Evolutionary conservation across 106 monocot genomes (phyloP).

Genomic region (Xerophyta viscosa): DNA sequence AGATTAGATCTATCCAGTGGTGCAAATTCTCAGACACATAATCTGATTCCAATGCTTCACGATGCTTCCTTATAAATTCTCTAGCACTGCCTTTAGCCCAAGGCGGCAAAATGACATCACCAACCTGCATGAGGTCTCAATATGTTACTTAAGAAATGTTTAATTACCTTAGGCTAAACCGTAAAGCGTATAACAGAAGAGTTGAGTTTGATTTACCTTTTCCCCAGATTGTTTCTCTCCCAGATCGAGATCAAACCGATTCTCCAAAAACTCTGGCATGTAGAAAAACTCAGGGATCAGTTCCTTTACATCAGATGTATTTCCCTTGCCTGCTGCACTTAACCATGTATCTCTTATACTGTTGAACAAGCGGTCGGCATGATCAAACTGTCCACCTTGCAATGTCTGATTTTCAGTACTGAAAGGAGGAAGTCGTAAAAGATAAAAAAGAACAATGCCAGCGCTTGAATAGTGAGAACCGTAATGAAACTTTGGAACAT

Average conservation of each 20-base stretch:
- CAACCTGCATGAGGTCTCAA: conserved; percentile 40
- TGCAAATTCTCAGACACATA: conserved; percentile 98
- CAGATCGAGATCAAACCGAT: conserved; percentile 76
- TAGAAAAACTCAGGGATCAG: conserved; percentile 97
- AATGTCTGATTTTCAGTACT: conserved; percentile 89
- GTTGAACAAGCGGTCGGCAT: conserved; percentile 94
- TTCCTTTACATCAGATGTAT: conserved; percentile 98
- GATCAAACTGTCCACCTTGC: conserved; percentile 97
- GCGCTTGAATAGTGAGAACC: conserved; percentile 99
- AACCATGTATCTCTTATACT: conserved; percentile 87
- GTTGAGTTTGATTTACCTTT: conserved; percentile 62
- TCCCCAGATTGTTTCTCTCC: conserved; percentile 99
- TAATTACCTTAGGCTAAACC: no score
- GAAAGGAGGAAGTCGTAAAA: conserved; percentile 83
- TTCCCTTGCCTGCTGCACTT: conserved; percentile 93
- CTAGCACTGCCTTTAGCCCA: conserved; percentile 91
- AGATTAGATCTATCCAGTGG: conserved; percentile 99
- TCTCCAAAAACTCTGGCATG: conserved; percentile 92
- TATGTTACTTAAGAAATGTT: no score
- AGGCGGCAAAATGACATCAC: conserved; percentile 84
- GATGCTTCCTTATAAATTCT: conserved; percentile 93
- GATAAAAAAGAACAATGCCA: conserved; percentile 97
- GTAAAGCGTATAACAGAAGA: no score
- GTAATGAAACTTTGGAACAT: conserved; percentile 98
- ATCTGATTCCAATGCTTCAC: conserved; percentile 96